Percentiles rank a stretch among this genome's conserved stretches.
Evolutionary conservation across 352 stramenopile species (phyloP).

Genomic region (Hyaloperonospora arabidopsidis): DNA sequence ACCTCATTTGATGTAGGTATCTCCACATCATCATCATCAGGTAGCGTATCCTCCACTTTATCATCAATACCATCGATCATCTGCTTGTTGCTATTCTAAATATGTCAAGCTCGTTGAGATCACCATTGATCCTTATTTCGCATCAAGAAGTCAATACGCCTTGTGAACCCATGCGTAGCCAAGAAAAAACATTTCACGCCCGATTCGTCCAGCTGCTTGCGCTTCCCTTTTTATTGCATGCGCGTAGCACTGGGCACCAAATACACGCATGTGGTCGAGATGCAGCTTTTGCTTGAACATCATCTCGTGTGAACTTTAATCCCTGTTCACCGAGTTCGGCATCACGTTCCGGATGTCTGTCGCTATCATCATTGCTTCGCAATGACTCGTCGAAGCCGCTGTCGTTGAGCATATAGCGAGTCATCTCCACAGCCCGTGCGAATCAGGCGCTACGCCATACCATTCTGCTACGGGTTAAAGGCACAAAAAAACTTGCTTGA

Average conservation of each 20-base stretch:
- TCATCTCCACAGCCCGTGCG: not conserved
- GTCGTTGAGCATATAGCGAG: not conserved
- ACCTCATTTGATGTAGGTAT: no score
- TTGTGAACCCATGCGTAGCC: not conserved
- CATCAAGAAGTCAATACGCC: slow-evolving; percentile 1
- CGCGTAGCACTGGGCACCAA: not conserved
- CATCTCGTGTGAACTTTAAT: not conserved
- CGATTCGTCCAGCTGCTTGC: not conserved
- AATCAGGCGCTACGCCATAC: not conserved
- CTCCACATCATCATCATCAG: not conserved
- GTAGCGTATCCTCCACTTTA: not conserved
- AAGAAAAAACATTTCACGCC: not conserved
- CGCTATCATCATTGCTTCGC: not conserved
- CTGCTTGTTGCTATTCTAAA: not conserved
- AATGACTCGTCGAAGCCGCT: not conserved
- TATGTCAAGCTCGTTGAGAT: not conserved
- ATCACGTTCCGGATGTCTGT: not conserved
- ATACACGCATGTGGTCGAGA: not conserved
- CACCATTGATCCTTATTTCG: not conserved
- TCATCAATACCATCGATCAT: not conserved
- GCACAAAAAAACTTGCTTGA: not conserved
- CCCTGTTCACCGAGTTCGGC: not conserved
- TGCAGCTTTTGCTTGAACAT: not conserved
- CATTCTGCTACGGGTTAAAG: not conserved
- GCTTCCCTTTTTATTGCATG: not conserved